Conservation (phyloP, 2,329 filamentous ascomycete species). For the Xylariaceae sp. region DNA sequence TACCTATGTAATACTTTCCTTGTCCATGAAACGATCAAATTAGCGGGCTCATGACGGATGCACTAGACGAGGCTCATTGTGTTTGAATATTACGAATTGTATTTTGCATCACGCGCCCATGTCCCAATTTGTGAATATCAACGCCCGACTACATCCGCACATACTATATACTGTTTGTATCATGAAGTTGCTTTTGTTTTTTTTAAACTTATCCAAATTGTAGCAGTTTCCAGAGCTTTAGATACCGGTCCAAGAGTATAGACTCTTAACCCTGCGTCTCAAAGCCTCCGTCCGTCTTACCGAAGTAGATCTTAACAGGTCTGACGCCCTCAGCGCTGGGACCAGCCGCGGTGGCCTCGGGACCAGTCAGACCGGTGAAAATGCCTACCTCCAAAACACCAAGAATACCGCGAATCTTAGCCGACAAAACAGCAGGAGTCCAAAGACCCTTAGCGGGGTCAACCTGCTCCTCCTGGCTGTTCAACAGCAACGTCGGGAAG, state of each 20-base stretch:
- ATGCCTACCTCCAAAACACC: constrained; percentile 90
- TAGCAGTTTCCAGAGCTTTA: no score
- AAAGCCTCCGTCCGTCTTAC: constrained; percentile 71
- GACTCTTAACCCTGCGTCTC: constrained; percentile 34
- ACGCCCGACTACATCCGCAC: neutral
- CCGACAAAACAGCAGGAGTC: constrained; percentile 72
- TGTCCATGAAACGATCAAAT: constrained; percentile 10
- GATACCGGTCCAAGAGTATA: no score
- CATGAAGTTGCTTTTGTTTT: neutral
- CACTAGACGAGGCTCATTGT: constrained; percentile 1
- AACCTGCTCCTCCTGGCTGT: constrained; percentile 37
- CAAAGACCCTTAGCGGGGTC: constrained; percentile 63
- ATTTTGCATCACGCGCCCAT: neutral
- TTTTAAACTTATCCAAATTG: no score
- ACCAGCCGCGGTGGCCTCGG: constrained; percentile 50
- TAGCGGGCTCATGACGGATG: neutral
- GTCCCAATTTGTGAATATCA: neutral
- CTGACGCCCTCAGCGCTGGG: constrained; percentile 80
- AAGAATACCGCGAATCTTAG: constrained; percentile 70
- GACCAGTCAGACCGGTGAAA: constrained; percentile 77
- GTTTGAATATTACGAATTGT: constrained; percentile 1
- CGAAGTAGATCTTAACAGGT: constrained; percentile 92
- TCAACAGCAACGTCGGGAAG: constrained; percentile 66
- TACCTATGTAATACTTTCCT: constrained; percentile 29
- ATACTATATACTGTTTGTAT: neutral